phyloP scores from a whole-genome alignment of 805 yeast species.

The Clavispora asparagi region DNA sequence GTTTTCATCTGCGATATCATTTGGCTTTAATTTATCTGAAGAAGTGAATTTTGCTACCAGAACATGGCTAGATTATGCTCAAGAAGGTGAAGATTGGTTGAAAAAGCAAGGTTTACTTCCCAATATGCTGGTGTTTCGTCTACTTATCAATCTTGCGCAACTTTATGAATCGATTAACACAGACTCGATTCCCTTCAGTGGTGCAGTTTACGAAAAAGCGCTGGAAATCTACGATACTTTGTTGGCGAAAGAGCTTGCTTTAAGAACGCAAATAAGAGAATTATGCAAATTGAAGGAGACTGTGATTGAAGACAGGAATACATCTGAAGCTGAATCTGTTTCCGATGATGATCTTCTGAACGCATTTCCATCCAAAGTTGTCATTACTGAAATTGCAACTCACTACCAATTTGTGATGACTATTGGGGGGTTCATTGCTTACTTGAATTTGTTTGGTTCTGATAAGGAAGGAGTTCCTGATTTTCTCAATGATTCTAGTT shows the following conservation, averaged over 20 bases:
- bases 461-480: conserved; percentile 1
- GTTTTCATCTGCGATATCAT: conserved; percentile 46
- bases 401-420: conserved; percentile 30
- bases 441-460: conserved; percentile 6
- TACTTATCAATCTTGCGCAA: conserved; percentile 44
- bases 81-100: conserved; percentile 50
- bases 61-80: conserved; percentile 49
- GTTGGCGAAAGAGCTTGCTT: conserved; percentile 38
- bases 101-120: conserved; percentile 45
- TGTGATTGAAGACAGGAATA: conserved; percentile 24
- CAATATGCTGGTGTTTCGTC: conserved; percentile 44
- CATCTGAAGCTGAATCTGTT: conserved; percentile 33
- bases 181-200: conserved; percentile 25
- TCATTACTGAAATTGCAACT: conserved; percentile 26
- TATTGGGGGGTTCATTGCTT: conserved; percentile 25
- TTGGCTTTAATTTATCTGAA: conserved; percentile 56
- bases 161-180: conserved; percentile 32
- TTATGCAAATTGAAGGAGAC: conserved; percentile 25
- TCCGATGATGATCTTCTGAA: conserved; percentile 50
- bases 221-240: conserved; percentile 28
- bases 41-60: conserved; percentile 51
- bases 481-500: conserved; percentile 2
- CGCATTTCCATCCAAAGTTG: conserved; percentile 51
- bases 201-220: conserved; percentile 29
- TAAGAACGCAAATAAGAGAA: conserved; percentile 34